Base-by-base conservation (phyloP, 1,139 yeast genomes). In the Yamadazyma sp. region DNA sequence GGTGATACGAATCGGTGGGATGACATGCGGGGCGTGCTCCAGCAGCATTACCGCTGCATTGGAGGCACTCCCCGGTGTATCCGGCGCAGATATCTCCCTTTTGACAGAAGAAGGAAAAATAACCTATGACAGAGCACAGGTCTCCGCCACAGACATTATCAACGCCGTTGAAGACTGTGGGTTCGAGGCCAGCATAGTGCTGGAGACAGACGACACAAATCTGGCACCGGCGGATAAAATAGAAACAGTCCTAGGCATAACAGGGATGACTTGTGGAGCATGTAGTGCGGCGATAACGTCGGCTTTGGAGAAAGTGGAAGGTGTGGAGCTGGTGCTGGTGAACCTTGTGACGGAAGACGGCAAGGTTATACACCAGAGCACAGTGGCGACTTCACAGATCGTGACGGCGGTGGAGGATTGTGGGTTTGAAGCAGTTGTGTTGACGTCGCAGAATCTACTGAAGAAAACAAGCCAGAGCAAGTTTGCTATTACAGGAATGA, bases 251-350 rank as follows among this genome's bases (percentile, higher is more conserved):
- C 43, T 48, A 4, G 31, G 67, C 25, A 61, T 84, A 1, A 58
- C 50, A 24, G 96, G 96, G 4, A 89, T 89, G 96, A 87, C 96
- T 5, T 89, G 96, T 55, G 86, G 92, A 2, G 77, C 94, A 0
- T 89, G 96, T 58, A 77, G 82, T 3, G 71, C 80, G 2, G 66
- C 91, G 1, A 78, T 89, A 27, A 78, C 83, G 1, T 60, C 61
- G 16, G 78, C 81, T 1, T 61, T 87, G 22, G 68, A 69, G 40
- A 17, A 17, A 4, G 5, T 41, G 3, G 23, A 49, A n/a, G 67
- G 62, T 9, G 60, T 64, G 17, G 7, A 27, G 2, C 33, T 44
- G 27, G 71, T 59, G n/a, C 55, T 67, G 25, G 54, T 71, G 16
- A 62, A 67, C 10, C 53, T 63, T 14, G 52, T 68, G 23, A 76